These are phyloP conservation scores for Claviceps citrina DNA, from an alignment of 2,329 filamentous ascomycete species.

Conservation along the genomic window DNA sequence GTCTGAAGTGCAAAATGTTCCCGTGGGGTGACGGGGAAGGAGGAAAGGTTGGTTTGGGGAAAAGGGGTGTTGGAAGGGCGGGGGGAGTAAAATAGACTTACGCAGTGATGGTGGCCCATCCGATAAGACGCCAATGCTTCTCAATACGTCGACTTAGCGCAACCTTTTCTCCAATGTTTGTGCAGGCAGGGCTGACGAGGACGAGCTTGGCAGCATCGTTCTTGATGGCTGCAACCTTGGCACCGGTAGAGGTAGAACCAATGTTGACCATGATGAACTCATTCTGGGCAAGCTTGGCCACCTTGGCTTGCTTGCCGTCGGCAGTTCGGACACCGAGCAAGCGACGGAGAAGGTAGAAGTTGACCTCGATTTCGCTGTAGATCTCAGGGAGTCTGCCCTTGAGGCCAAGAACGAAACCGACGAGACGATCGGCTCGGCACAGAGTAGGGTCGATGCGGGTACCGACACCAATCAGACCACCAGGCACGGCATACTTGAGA, in stretches of 20 bases:
- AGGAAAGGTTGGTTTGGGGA: not conserved
- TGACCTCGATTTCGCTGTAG: constrained; percentile 96
- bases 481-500: constrained; percentile 93
- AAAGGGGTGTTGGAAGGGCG: no score
- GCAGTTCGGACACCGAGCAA: constrained; percentile 93
- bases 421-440: constrained; percentile 95
- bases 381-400: constrained; percentile 89
- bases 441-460: constrained; percentile 95
- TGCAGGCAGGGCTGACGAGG: constrained; percentile 87
- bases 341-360: constrained; percentile 94
- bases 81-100: no score
- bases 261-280: constrained; percentile 99
- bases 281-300: constrained; percentile 94
- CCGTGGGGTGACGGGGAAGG: not conserved
- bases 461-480: constrained; percentile 94
- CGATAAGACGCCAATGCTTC: constrained; percentile 95
- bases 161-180: constrained; percentile 95
- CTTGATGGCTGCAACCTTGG: constrained; percentile 93
- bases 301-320: constrained; percentile 98
- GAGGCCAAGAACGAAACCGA: constrained; percentile 92
- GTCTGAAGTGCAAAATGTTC: no score
- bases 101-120: constrained; percentile 71
- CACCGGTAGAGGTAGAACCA: constrained; percentile 89
- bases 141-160: constrained; percentile 91
- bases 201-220: constrained; percentile 93